Conservation (phyloP, 163 green algal species). For the Chlamydomonas reinhardtii region DNA sequence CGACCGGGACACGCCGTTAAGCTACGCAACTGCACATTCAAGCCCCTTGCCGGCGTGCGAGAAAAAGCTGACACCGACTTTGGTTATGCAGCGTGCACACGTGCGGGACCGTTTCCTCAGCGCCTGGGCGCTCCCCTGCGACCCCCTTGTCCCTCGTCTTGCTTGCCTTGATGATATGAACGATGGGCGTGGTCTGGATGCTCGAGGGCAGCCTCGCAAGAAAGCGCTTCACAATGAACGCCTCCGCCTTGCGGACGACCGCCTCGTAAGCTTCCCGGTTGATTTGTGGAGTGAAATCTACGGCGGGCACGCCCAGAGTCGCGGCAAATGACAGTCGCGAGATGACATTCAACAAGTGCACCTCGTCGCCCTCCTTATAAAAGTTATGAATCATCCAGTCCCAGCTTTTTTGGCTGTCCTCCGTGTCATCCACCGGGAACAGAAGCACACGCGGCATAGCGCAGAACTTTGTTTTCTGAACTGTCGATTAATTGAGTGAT, state of each 20-base stretch:
- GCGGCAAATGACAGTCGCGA: conserved; percentile 64
- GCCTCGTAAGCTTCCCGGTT: conserved; percentile 72
- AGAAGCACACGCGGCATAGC: conserved; percentile 36
- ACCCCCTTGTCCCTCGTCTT: background rate
- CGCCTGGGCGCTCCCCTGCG: too few relatives aligned
- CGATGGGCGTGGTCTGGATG: conserved; percentile 67
- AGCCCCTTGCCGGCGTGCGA: too few relatives aligned
- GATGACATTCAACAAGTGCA: conserved; percentile 81
- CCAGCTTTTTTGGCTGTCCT: conserved; percentile 65
- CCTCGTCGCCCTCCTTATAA: conserved; percentile 60
- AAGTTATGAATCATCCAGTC: conserved; percentile 73
- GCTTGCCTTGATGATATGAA: conserved; percentile 72
- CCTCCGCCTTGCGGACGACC: conserved; percentile 67
- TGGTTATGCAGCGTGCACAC: background rate
- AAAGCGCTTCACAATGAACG: conserved; percentile 76
- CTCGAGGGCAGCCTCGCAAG: conserved; percentile 56
- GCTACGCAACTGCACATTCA: too few relatives aligned
- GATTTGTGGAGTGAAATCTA: conserved; percentile 74
- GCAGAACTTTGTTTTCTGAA: background rate
- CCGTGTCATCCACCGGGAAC: conserved; percentile 67
- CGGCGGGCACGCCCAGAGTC: conserved; percentile 67
- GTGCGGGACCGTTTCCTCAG: background rate
- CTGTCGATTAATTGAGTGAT: too few relatives aligned
- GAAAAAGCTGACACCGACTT: too few relatives aligned
- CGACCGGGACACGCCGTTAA: too few relatives aligned